Evolutionary conservation across 768 basidiomycete genomes (phyloP).

Genomic region (Leccinum rimulosum): DNA sequence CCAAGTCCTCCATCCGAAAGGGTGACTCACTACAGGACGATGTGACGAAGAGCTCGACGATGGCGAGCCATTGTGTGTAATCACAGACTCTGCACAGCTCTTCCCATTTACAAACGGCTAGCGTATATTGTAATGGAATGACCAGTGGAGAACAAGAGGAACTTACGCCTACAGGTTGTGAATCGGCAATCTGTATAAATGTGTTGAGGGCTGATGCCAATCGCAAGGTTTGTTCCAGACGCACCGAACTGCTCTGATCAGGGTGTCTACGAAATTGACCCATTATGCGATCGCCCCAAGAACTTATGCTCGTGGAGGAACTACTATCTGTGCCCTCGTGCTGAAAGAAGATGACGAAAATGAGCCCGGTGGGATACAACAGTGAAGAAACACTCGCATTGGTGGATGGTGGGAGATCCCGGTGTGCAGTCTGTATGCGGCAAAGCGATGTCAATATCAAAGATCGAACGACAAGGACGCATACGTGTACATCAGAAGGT

Average conservation of each 20-base stretch:
- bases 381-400: neutral
- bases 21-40: neutral
- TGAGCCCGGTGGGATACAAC: no score
- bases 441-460: neutral
- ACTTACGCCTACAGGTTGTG: conserved; percentile 7
- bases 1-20: neutral
- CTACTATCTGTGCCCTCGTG: neutral
- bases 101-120: conserved; percentile 8
- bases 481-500: conserved; percentile 1
- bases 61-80: neutral
- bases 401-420: no score
- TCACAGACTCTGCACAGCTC: neutral
- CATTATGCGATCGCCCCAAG: neutral
- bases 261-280: neutral
- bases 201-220: neutral
- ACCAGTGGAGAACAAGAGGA: neutral
- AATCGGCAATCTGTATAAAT: conserved; percentile 1
- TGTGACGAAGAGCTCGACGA: neutral
- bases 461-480: neutral
- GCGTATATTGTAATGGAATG: neutral
- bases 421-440: neutral
- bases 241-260: neutral
- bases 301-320: neutral
- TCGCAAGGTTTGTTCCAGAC: neutral
- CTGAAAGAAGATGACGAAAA: conserved; percentile 1